A percentile compares a stretch with the other conserved stretches of the same genome.
These are phyloP conservation scores for Leccinum fuscescens DNA, from an alignment of 1,284 basidiomycete genomes.

Conservation along the genomic window DNA sequence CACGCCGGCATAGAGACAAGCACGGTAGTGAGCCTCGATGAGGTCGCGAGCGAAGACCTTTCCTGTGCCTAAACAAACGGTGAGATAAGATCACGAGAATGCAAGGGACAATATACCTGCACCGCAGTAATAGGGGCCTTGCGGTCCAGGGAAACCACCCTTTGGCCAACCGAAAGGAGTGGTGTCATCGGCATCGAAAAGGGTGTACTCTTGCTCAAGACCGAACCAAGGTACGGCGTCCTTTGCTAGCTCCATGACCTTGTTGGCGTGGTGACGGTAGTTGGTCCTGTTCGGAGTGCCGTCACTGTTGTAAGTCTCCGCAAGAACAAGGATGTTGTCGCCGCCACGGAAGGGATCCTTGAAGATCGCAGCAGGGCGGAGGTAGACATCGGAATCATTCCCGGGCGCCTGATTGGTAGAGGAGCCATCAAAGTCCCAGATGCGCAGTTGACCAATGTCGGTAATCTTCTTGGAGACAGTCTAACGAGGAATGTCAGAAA, in stretches of 20 bases:
- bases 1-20: slow-evolving; percentile 94
- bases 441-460: slow-evolving; percentile 83
- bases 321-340: slow-evolving; percentile 95
- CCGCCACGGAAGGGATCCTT: slow-evolving; percentile 99
- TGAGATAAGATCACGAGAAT: slow-evolving; percentile 15
- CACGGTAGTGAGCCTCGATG: slow-evolving; percentile 98
- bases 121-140: slow-evolving; percentile 99
- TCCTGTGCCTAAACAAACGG: slow-evolving; percentile 67
- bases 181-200: slow-evolving; percentile 89
- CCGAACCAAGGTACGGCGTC: slow-evolving; percentile 93
- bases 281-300: slow-evolving; percentile 98
- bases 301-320: slow-evolving; percentile 98
- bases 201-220: slow-evolving; percentile 98
- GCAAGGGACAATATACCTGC: slow-evolving; percentile 62
- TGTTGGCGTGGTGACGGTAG: slow-evolving; percentile 87
- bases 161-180: slow-evolving; percentile 96
- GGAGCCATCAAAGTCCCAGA: slow-evolving; percentile 99
- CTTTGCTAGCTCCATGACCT: slow-evolving; percentile 90
- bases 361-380: slow-evolving; percentile 96
- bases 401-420: slow-evolving; percentile 97
- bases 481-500: slow-evolving; percentile 38
- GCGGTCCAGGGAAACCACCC: slow-evolving; percentile 98
- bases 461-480: slow-evolving; percentile 83
- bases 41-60: slow-evolving; percentile 98
- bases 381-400: slow-evolving; percentile 94